Conservation (phyloP, 2,329 filamentous ascomycete species). For the Colletotrichum lindemuthianum region DNA sequence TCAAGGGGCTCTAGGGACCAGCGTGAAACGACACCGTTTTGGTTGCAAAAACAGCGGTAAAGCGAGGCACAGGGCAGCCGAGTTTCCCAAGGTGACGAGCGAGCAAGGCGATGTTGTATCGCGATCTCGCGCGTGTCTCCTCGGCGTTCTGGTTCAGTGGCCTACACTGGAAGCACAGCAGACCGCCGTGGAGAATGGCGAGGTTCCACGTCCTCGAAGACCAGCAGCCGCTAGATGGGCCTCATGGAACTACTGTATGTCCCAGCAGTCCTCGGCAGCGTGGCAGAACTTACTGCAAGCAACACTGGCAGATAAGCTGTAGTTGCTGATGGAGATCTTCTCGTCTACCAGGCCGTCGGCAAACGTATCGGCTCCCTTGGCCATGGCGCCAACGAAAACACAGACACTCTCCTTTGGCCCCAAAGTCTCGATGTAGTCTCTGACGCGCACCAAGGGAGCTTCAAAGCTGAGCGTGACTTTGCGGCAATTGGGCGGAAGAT, state of each 20-base stretch:
- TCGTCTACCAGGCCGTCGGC: conserved; percentile 95
- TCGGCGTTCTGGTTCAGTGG: neutral
- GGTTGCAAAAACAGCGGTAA: conserved; percentile 86
- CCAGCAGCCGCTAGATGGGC: too few species aligned
- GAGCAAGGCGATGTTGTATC: conserved; percentile 19
- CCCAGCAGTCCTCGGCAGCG: conserved; percentile 95
- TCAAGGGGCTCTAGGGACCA: conserved; percentile 73
- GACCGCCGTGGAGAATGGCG: neutral
- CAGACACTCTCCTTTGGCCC: conserved; percentile 90
- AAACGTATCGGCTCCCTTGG: conserved; percentile 95
- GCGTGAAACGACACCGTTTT: conserved; percentile 85
- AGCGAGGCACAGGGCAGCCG: conserved; percentile 74
- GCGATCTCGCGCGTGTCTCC: neutral
- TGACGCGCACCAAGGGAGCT: conserved; percentile 83
- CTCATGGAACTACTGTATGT: conserved; percentile 75
- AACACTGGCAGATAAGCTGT: conserved; percentile 95
- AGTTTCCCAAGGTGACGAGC: conserved; percentile 52
- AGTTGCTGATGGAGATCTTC: conserved; percentile 98
- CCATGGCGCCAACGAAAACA: conserved; percentile 98
- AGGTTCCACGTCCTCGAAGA: conserved; percentile 17
- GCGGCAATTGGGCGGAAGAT: conserved; percentile 94
- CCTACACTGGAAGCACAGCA: too few species aligned
- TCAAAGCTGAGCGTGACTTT: conserved; percentile 98
- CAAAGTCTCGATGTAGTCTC: conserved; percentile 87
- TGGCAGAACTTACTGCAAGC: conserved; percentile 99